Conservation (phyloP, 2,329 filamentous ascomycete species). For the Stylonectria norvegica region DNA sequence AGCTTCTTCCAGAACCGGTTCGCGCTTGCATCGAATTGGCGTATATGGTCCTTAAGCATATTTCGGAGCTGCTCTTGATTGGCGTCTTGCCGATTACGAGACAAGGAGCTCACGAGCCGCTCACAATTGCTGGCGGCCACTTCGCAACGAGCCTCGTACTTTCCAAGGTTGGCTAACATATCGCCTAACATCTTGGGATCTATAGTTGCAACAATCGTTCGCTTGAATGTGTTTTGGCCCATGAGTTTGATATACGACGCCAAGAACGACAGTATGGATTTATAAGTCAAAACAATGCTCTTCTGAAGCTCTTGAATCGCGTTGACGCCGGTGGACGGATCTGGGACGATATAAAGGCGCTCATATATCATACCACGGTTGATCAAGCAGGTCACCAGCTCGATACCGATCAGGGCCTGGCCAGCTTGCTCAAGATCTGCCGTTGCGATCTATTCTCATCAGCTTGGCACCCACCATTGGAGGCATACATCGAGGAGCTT, state of each 20-base stretch:
- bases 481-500: neutral
- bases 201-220: neutral
- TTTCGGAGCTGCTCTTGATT: neutral
- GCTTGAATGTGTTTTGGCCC: neutral
- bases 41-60: constrained; percentile 1
- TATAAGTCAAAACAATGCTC: neutral
- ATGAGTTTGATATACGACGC: neutral
- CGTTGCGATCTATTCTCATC: constrained; percentile 3
- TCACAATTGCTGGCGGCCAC: constrained; percentile 1
- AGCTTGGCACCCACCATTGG: no score
- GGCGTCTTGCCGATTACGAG: neutral
- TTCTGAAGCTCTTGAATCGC: neutral
- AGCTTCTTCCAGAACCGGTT: constrained; percentile 4
- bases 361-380: neutral
- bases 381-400: constrained; percentile 3
- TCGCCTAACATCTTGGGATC: neutral
- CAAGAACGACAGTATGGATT: constrained; percentile 1
- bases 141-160: neutral
- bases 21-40: neutral
- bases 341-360: neutral
- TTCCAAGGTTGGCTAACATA: constrained; percentile 2
- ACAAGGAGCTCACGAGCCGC: neutral
- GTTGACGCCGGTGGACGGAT: neutral
- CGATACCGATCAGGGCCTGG: constrained; percentile 3
- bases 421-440: constrained; percentile 5